Evolutionary conservation across 2,329 filamentous ascomycete species (phyloP), one percentile per base, ranked within the genome.

Genomic region (Neonectria sp.): DNA sequence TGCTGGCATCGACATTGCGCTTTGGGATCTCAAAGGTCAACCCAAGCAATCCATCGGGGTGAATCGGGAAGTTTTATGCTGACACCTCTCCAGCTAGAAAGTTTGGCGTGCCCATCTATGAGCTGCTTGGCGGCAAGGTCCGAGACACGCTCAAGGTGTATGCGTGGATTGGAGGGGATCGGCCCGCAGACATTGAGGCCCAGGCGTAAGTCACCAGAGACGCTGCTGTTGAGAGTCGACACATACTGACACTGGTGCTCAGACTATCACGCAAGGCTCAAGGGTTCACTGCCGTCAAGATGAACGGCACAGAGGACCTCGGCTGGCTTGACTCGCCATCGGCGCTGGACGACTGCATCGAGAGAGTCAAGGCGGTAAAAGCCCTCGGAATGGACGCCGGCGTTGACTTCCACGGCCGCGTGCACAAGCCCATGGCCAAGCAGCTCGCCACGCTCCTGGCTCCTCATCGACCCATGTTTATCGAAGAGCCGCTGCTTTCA

Each of bases 351-450:
- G 83, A 86, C 6, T 90, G 88, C 51, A 89, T 94, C 3, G 88
- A 92, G 65, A 86, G 93, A 2, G 82, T 95, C 13, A 90, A 91
- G 71, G 84, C 87, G 0, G 92, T 95, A 11, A 93, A 92, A 76
- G 84, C 85, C 0, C 80, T 93, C 0, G 92, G 92, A 1, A 86
- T 95, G 71, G 92, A 95, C 63, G 92, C 87, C 0, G 93, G 90
- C 2, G 85, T 95, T 29, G 93, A 95, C 73, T 95, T 95, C 79
- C 93, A 95, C 76, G 93, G 93, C 3, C 88, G 92, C 9, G 83
- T 94, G 0, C 92, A 95, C 79, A 92, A 91, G 68, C 91, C 92
- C n/a, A 95, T 95, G 92, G 92, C 92, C 0, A 93, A 93, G 72
- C 92, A 95, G 72, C 85, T 95, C 3, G 91, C 91, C 2, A 86